These are phyloP conservation scores for Xylariales sp. DNA, from an alignment of 2,329 filamentous ascomycete species.

Conservation along the genomic window DNA sequence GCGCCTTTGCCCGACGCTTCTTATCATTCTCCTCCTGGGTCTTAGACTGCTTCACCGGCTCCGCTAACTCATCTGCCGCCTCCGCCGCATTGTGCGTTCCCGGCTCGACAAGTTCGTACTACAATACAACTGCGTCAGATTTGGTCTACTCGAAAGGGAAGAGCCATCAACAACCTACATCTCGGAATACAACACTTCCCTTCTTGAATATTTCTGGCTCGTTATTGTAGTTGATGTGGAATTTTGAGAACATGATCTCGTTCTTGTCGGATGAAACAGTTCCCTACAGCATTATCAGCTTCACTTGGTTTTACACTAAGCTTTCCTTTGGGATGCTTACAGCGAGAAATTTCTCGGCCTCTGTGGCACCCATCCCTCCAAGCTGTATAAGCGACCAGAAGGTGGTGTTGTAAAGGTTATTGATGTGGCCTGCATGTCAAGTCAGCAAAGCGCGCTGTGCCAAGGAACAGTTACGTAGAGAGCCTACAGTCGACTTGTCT, in stretches of 20 bases:
- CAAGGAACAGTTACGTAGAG: neutral
- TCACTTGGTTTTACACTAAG: too few species aligned
- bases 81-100: constrained; percentile 39
- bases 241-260: constrained; percentile 85
- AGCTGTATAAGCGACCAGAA: constrained; percentile 86
- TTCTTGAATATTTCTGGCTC: constrained; percentile 91
- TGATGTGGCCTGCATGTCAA: constrained; percentile 75
- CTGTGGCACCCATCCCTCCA: constrained; percentile 69
- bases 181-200: constrained; percentile 83
- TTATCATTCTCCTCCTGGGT: constrained; percentile 79
- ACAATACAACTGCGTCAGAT: too few species aligned
- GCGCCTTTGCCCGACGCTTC: constrained; percentile 76
- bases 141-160: too few species aligned
- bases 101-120: constrained; percentile 70
- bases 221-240: constrained; percentile 96
- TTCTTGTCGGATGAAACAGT: constrained; percentile 87
- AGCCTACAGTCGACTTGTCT: constrained; percentile 86
- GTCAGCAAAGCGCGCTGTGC: neutral
- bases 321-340: constrained; percentile 36
- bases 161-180: too few species aligned
- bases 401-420: constrained; percentile 96
- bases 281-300: too few species aligned
- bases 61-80: constrained; percentile 44
- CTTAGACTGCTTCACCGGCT: constrained; percentile 60
- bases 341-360: constrained; percentile 77